Evolutionary conservation across 148 eudicot species (phyloP).

Genomic region (Dysphania ambrosioides): DNA sequence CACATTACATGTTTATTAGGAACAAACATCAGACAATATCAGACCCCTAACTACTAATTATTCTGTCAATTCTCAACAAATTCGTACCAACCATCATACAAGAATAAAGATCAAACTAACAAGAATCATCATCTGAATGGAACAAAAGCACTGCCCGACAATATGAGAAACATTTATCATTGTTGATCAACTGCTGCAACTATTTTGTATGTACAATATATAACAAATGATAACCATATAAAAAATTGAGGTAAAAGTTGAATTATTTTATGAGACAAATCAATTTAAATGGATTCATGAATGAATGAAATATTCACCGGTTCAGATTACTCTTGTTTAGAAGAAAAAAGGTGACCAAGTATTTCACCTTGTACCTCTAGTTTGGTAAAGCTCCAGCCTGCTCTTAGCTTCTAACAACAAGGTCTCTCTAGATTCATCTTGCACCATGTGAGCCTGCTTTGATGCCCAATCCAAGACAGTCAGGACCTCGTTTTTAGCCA

Average conservation of each 20-base stretch:
- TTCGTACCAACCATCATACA: neutral
- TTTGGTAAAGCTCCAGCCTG: constrained; percentile 76
- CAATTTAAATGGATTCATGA: constrained; percentile 11
- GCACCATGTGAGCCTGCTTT: constrained; percentile 59
- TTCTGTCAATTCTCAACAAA: neutral
- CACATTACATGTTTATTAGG: neutral
- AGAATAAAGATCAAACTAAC: neutral
- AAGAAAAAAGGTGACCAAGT: neutral
- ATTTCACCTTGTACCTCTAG: constrained; percentile 59
- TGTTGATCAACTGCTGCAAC: constrained; percentile 3
- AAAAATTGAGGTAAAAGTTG: neutral
- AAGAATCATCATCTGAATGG: neutral
- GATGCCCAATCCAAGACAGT: constrained; percentile 86
- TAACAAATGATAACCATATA: neutral
- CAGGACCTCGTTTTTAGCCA: constrained; percentile 69
- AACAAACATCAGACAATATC: neutral
- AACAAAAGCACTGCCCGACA: neutral
- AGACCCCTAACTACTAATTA: neutral
- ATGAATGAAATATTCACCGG: constrained; percentile 28
- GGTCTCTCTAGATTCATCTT: constrained; percentile 50
- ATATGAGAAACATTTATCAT: neutral
- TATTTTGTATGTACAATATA: constrained; percentile 8
- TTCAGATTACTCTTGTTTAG: neutral
- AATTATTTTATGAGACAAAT: neutral
- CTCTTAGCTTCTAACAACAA: constrained; percentile 66